A percentile compares a stretch with the other conserved stretches of the same genome.
Conservation (phyloP, 768 basidiomycete genomes). For the Suillus occidentalis region DNA sequence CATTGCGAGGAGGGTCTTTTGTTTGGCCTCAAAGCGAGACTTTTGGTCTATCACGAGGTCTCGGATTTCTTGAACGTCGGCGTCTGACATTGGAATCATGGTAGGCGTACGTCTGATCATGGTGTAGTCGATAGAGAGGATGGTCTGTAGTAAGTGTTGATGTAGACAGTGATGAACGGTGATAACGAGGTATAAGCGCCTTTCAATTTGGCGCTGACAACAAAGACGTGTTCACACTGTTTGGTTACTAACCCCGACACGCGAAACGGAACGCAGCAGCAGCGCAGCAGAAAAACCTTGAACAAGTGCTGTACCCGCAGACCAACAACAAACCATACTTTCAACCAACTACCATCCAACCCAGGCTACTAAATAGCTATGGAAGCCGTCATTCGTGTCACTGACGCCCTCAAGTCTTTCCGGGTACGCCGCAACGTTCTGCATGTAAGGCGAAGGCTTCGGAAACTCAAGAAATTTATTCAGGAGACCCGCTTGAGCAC, state of each 20-base stretch:
- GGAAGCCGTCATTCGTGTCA: slow-evolving; percentile 66
- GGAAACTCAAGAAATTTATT: not conserved
- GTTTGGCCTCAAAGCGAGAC: slow-evolving; percentile 39
- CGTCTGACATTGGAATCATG: slow-evolving; percentile 71
- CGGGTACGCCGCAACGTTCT: slow-evolving; percentile 51
- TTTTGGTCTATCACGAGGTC: slow-evolving; percentile 55
- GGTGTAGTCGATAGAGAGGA: not conserved
- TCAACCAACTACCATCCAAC: slow-evolving; percentile 7
- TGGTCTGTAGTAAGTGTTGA: not conserved
- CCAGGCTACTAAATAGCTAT: slow-evolving; percentile 36
- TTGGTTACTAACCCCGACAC: not conserved
- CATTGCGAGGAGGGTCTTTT: slow-evolving; percentile 33
- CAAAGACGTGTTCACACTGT: slow-evolving; percentile 16
- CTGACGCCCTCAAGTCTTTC: slow-evolving; percentile 68
- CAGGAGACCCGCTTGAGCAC: slow-evolving; percentile 81
- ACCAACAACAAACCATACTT: not conserved
- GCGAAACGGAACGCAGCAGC: slow-evolving; percentile 1
- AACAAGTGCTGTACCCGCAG: not conserved
- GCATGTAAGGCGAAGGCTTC: not conserved
- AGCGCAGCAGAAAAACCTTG: slow-evolving; percentile 16
- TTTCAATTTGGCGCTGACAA: slow-evolving; percentile 3
- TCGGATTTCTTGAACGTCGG: slow-evolving; percentile 78
- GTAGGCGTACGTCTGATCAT: slow-evolving; percentile 83
- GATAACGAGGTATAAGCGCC: slow-evolving; percentile 3
- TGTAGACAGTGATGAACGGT: not conserved